These are phyloP conservation scores for Aspergillus felis DNA, from an alignment of 2,329 filamentous ascomycete genomes.

Conservation along the genomic window DNA sequence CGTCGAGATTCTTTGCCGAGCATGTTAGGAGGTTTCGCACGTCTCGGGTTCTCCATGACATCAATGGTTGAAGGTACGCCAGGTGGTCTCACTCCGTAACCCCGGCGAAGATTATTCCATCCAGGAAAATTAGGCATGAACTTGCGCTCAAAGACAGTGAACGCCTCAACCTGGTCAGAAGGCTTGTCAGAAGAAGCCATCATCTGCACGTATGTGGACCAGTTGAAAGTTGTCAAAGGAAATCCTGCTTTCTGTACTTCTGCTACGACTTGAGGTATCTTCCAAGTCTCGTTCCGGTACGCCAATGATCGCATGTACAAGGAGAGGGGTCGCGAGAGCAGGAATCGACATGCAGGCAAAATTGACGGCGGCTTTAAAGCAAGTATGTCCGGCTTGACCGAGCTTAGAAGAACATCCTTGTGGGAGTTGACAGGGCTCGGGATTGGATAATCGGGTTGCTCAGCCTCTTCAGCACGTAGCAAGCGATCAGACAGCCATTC, in stretches of 20 bases:
- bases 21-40: slow-evolving; percentile 18
- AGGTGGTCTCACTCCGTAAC: slow-evolving; percentile 27
- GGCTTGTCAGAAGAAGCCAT: slow-evolving; percentile 60
- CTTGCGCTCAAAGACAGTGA: slow-evolving; percentile 67
- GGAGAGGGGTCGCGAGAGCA: slow-evolving; percentile 48
- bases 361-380: slow-evolving; percentile 15
- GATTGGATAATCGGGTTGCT: slow-evolving; percentile 11
- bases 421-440: slow-evolving; percentile 1
- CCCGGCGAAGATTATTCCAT: slow-evolving; percentile 52
- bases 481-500: slow-evolving; percentile 12
- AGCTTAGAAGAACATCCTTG: slow-evolving; percentile 3
- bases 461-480: slow-evolving; percentile 2
- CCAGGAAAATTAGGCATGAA: slow-evolving; percentile 78
- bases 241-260: slow-evolving; percentile 66
- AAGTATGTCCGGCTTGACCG: neutral
- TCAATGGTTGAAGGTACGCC: slow-evolving; percentile 27
- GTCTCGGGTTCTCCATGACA: slow-evolving; percentile 26
- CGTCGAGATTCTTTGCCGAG: slow-evolving; percentile 29
- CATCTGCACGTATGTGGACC: slow-evolving; percentile 71
- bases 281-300: slow-evolving; percentile 50
- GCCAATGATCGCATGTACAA: slow-evolving; percentile 52
- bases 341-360: slow-evolving; percentile 43
- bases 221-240: slow-evolving; percentile 68
- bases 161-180: slow-evolving; percentile 57
- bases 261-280: slow-evolving; percentile 50